Evolutionary conservation across 768 basidiomycete genomes (phyloP), one percentile per base, ranked within the genome.

Genomic region (Mrakia blollopis): DNA sequence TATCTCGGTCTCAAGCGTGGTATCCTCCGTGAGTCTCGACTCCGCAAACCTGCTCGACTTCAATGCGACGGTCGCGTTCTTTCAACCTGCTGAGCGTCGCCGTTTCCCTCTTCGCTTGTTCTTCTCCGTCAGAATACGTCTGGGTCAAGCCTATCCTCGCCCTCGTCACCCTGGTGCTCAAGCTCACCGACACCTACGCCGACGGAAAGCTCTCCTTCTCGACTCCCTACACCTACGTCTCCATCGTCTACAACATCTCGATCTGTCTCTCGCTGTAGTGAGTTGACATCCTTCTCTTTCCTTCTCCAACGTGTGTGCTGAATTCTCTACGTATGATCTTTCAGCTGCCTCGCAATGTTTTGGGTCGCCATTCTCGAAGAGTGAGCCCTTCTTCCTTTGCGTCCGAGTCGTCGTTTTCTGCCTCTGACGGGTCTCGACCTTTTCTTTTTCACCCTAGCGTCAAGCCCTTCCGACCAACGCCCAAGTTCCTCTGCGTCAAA

Each of bases 401-500:
- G 39, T 82, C 0, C 21, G 5, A 57, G 0, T 44, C 44, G 44
- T 44, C 44, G 44, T 9, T 44, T 9, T 44, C 44, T 14, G 0
- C 37, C 21, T 23, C 32, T 67, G 52, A 67, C 13, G 21, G 9
- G 35, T 28, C 44, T 39, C n/a, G 57, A 13, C 52, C 35, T 16
- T 41, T 5, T 6, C 32, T 21, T 39, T 35, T 73, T n/a, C 8
- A 13, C 30, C 44, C 23, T 61, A 73, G 75, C 50, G 68, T 68
- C 63, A 79, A 80, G 54, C 81, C 78, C 50, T 79, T 72, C 77
- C 84, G 96, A 16, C 94, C 94, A 0, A 89, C 95, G 80, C 94
- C 97, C 3, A 99, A 99, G 84, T 99, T 99, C 84, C 89, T 98
- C 37, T 99, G 94, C 82, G 94, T 99, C 80, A 99, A 99, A 83